These are phyloP conservation scores for Graphium sp. DNA, from an alignment of 2,329 filamentous ascomycete species.

Conservation along the genomic window DNA sequence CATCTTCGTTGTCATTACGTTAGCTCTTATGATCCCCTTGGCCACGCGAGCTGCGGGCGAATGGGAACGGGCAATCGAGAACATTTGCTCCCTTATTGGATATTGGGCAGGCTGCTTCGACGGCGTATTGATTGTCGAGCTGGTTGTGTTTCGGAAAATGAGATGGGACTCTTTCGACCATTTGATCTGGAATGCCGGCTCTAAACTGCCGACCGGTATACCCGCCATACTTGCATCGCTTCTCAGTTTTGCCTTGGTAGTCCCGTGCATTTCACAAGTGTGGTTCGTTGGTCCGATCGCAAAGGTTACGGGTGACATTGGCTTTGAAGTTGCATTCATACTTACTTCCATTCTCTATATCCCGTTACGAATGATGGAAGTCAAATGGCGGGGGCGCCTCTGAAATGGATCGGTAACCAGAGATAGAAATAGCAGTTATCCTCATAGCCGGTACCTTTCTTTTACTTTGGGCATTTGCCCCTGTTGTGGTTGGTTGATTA, in stretches of 20 bases:
- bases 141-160: slow-evolving; percentile 22
- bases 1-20: slow-evolving; percentile 20
- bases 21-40: slow-evolving; percentile 22
- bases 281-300: slow-evolving; percentile 26
- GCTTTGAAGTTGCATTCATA: slow-evolving; percentile 25
- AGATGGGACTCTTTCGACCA: slow-evolving; percentile 22
- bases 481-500: no score
- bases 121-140: slow-evolving; percentile 21
- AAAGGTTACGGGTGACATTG: slow-evolving; percentile 22
- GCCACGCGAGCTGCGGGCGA: slow-evolving; percentile 17
- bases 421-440: no score
- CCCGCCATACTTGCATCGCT: slow-evolving; percentile 24
- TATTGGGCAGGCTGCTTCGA: slow-evolving; percentile 29
- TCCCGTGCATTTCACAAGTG: slow-evolving; percentile 23
- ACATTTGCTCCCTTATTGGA: slow-evolving; percentile 25
- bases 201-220: slow-evolving; percentile 21
- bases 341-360: slow-evolving; percentile 21
- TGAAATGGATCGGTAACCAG: no score
- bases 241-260: slow-evolving; percentile 21
- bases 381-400: slow-evolving; percentile 12
- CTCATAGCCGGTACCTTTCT: no score
- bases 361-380: slow-evolving; percentile 19
- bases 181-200: slow-evolving; percentile 23
- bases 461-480: no score
- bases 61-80: slow-evolving; percentile 22